Conservation (phyloP, 768 basidiomycete genomes). For the Lactarius trivialis region DNA sequence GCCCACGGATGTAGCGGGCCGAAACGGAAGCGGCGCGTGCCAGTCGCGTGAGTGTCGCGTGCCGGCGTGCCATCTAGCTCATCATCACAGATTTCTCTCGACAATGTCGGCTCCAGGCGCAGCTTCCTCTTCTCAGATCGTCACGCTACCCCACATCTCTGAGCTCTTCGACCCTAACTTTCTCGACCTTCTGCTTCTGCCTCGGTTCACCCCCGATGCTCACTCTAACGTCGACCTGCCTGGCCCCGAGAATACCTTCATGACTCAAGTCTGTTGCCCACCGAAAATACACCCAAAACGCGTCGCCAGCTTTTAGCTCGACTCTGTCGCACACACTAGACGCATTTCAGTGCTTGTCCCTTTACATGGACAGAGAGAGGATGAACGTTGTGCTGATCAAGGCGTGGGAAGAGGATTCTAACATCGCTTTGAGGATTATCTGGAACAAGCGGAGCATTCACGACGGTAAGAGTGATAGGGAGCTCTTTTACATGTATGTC, state of each 20-base stretch:
- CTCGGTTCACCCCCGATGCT: neutral
- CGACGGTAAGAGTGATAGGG: slow-evolving; percentile 57
- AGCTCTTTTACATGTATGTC: slow-evolving; percentile 50
- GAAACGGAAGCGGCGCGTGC: too few species aligned
- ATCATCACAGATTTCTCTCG: neutral
- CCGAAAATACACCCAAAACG: slow-evolving; percentile 46
- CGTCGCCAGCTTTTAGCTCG: slow-evolving; percentile 44
- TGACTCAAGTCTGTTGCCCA: slow-evolving; percentile 41
- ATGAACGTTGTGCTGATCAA: slow-evolving; percentile 37
- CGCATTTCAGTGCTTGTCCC: slow-evolving; percentile 44
- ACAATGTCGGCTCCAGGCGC: slow-evolving; percentile 18
- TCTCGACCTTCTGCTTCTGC: slow-evolving; percentile 49
- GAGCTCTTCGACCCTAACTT: slow-evolving; percentile 53
- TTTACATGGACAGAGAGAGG: slow-evolving; percentile 19
- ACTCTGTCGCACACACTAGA: slow-evolving; percentile 49
- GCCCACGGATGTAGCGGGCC: too few species aligned
- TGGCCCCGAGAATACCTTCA: slow-evolving; percentile 41
- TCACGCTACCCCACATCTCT: slow-evolving; percentile 49
- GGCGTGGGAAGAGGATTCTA: slow-evolving; percentile 54
- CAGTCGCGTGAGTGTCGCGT: too few species aligned
- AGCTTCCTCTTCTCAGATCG: slow-evolving; percentile 35
- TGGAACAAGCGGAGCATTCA: slow-evolving; percentile 66
- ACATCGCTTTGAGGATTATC: slow-evolving; percentile 55
- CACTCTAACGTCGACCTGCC: neutral
- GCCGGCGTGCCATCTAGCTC: too few species aligned